Base-by-base conservation (phyloP, 2,329 filamentous ascomycete species). In the Cercospora zeae-maydis region DNA sequence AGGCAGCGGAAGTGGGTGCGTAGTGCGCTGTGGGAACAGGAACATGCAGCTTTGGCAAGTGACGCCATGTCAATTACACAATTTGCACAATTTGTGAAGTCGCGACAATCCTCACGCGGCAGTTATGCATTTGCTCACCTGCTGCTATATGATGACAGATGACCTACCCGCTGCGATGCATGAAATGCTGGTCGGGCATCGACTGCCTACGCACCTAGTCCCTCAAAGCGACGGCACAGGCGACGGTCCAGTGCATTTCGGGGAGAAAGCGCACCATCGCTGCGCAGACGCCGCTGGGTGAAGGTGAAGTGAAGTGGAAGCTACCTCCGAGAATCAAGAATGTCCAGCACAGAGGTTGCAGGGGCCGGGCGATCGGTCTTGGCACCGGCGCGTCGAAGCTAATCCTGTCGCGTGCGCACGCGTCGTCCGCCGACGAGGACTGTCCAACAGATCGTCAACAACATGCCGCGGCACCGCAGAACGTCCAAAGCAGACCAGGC, bases 401-500 rank as follows among this genome's bases (percentile, higher is more conserved):
- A 19, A 45, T 19, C 39, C 11, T 30, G 33, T 27, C 34, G 34
- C 36, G 33, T 39, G 30, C 8, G 14, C 13, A 39, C 56, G 42
- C 56, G 39, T 45, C 24, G 39, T 37, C 30, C 56, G 19, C 34
- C 63, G 61, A 27, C 31, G 51, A 19, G 37, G 36, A 56, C 59
- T 62, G 31, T 59, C 36, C 30, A n/a, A 30, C 21, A 24, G 47
- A 27, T 24, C 54, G 45, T 16, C 24, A 11, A 13, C 51, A 64
- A 49, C 13, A 80, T 80, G 78, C 74, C 77, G 37, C 76, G 76
- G 33, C 73, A 75, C 36, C 71, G 75, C 31, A 77, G 77, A 59
- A 73, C 74, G 31, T 76, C 79, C 7, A 79, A 75, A 59, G 70
- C 77, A 45, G 78, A 82, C 65, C 75, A 79, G 59, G 82, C 81